Conservation (phyloP, 306 rosid species). For the Cercis canadensis region DNA sequence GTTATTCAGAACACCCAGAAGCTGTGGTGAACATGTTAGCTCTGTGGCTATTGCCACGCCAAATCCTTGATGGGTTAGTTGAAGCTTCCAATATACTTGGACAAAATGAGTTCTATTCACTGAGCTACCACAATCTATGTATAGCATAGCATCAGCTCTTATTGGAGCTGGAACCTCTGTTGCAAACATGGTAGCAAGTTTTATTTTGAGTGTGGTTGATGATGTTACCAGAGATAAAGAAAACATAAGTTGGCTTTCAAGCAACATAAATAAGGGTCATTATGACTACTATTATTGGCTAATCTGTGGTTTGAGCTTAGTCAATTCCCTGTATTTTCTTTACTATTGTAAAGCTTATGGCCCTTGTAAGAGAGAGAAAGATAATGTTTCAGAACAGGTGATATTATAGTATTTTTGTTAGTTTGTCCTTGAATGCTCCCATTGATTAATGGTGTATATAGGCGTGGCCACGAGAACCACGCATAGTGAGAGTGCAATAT, state of each 20-base stretch:
- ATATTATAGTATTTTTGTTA: too few species aligned
- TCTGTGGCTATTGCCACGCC: conserved; percentile 32
- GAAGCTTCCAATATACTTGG: conserved; percentile 37
- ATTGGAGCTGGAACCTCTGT: not conserved
- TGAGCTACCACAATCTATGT: conserved; percentile 35
- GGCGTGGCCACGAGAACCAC: too few species aligned
- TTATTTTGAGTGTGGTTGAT: conserved; percentile 26
- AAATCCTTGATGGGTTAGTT: conserved; percentile 7
- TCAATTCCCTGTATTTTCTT: conserved; percentile 34
- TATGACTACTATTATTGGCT: conserved; percentile 44
- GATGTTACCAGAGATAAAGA: conserved; percentile 5
- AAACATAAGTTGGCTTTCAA: conserved; percentile 37
- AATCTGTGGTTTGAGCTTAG: not conserved
- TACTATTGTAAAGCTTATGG: conserved; percentile 37
- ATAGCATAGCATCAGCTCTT: conserved; percentile 35
- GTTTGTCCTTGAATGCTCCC: too few species aligned
- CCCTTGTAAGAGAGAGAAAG: conserved; percentile 10
- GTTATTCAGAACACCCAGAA: conserved; percentile 19
- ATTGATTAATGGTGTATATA: not conserved
- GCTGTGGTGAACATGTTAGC: conserved; percentile 40
- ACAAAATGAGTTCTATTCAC: conserved; percentile 40
- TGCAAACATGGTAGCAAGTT: conserved; percentile 31
- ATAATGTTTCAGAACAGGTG: not conserved
- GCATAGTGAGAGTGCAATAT: too few species aligned
- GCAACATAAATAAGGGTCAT: conserved; percentile 41